Conservation (phyloP, 768 basidiomycete genomes). For the Termitomyces sp. region DNA sequence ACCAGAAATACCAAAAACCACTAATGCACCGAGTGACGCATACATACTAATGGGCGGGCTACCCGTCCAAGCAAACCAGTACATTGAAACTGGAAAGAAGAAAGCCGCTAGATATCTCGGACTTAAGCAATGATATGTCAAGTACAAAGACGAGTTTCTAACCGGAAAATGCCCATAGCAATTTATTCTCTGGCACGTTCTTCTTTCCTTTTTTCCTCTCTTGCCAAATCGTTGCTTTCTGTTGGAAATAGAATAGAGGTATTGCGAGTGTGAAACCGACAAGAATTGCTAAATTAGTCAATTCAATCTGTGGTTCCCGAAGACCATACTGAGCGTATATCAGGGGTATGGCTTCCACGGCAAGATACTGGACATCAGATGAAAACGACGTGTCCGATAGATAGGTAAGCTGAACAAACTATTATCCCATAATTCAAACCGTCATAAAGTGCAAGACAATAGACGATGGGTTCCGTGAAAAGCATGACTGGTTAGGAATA, state of each 20-base stretch:
- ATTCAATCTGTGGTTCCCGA: conserved; percentile 10
- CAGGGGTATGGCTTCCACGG: conserved; percentile 15
- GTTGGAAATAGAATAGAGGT: conserved; percentile 14
- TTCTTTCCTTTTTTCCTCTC: conserved; percentile 13
- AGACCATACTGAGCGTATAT: conserved; percentile 16
- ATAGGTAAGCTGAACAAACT: not conserved
- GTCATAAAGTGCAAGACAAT: conserved; percentile 18
- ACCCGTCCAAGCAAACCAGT: conserved; percentile 19
- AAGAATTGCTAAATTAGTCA: conserved; percentile 14
- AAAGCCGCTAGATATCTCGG: conserved; percentile 9
- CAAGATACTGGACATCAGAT: conserved; percentile 12
- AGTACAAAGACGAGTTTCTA: no score
- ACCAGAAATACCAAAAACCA: conserved; percentile 15
- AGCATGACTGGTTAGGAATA: conserved; percentile 11
- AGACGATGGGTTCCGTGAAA: conserved; percentile 19
- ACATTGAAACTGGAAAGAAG: conserved; percentile 18
- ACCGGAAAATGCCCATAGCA: conserved; percentile 16
- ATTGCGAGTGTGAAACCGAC: conserved; percentile 14
- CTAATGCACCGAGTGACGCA: conserved; percentile 14
- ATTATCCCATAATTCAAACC: conserved; percentile 18
- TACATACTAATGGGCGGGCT: conserved; percentile 15
- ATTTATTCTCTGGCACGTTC: conserved; percentile 16
- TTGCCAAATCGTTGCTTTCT: conserved; percentile 6
- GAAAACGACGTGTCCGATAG: not conserved
- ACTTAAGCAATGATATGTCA: not conserved